Conservation (phyloP, 2,329 filamentous ascomycete species). For the Apiospora sp. region DNA sequence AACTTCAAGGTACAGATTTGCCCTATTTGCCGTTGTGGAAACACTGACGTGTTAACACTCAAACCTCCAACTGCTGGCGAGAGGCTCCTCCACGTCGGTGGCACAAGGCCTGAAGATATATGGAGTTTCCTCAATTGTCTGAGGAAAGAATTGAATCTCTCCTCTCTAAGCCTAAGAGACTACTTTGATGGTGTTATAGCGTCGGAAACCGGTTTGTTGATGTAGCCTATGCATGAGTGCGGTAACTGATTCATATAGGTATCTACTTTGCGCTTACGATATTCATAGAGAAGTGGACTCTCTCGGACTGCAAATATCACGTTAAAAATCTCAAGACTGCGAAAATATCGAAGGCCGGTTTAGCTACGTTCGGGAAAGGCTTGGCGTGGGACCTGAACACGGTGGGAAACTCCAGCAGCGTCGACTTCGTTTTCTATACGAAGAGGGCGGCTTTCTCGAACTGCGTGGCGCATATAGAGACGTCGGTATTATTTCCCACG, state of each 20-base stretch:
- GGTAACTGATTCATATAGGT: not conserved
- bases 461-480: not conserved
- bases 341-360: slow-evolving; percentile 1
- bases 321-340: not conserved
- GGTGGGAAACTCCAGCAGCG: slow-evolving; percentile 6
- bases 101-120: not conserved
- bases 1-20: slow-evolving; percentile 4
- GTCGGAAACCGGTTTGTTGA: not conserved
- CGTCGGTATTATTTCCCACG: not conserved
- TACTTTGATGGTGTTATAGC: slow-evolving; percentile 1
- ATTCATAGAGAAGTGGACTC: not conserved
- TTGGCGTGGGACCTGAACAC: slow-evolving; percentile 3
- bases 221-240: not conserved
- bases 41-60: slow-evolving; percentile 1
- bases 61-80: slow-evolving; percentile 5
- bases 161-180: not conserved
- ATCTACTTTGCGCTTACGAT: not conserved
- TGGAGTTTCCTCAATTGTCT: slow-evolving; percentile 6
- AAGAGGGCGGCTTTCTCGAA: not conserved
- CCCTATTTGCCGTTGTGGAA: not conserved
- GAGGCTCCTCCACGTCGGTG: slow-evolving; percentile 10
- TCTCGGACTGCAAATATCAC: slow-evolving; percentile 7
- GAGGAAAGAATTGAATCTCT: slow-evolving; percentile 9
- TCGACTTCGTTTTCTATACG: slow-evolving; percentile 8
- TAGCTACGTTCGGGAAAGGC: slow-evolving; percentile 2